A percentile compares a stretch with the other conserved stretches of the same genome.
These are phyloP conservation scores for Diaporthe aspalathi DNA, from an alignment of 2,329 filamentous ascomycete genomes.

Conservation along the genomic window DNA sequence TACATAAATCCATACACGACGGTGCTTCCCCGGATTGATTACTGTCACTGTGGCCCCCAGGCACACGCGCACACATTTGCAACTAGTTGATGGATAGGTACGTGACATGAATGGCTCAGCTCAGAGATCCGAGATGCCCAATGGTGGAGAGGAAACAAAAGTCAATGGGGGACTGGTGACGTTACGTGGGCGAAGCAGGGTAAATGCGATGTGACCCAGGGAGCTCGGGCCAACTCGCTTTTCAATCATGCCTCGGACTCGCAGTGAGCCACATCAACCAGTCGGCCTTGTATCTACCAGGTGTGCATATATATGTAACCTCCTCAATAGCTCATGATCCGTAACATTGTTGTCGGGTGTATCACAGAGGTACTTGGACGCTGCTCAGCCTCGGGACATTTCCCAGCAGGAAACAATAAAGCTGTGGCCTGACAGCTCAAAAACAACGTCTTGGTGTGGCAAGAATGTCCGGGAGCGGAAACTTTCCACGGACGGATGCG, in stretches of 20 bases:
- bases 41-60: neutral
- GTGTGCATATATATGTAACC: too few relatives aligned
- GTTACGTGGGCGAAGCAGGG: neutral
- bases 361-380: too few relatives aligned
- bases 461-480: neutral
- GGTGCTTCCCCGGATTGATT: conserved; percentile 1
- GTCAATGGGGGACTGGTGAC: conserved; percentile 12
- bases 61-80: neutral
- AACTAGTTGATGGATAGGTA: neutral
- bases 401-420: neutral
- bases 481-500: neutral
- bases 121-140: neutral
- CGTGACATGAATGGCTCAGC: neutral
- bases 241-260: too few relatives aligned
- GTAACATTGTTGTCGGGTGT: too few relatives aligned
- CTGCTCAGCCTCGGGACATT: too few relatives aligned
- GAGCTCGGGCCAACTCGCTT: conserved; percentile 35
- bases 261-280: too few relatives aligned
- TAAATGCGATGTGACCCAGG: conserved; percentile 13
- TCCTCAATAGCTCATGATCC: too few relatives aligned
- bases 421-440: neutral
- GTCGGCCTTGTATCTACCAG: too few relatives aligned
- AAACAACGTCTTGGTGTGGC: too few relatives aligned
- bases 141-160: neutral
- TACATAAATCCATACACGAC: neutral